phyloP scores from a whole-genome alignment of 2,329 filamentous ascomycete genomes.

The Corniculantispora saksenae region DNA sequence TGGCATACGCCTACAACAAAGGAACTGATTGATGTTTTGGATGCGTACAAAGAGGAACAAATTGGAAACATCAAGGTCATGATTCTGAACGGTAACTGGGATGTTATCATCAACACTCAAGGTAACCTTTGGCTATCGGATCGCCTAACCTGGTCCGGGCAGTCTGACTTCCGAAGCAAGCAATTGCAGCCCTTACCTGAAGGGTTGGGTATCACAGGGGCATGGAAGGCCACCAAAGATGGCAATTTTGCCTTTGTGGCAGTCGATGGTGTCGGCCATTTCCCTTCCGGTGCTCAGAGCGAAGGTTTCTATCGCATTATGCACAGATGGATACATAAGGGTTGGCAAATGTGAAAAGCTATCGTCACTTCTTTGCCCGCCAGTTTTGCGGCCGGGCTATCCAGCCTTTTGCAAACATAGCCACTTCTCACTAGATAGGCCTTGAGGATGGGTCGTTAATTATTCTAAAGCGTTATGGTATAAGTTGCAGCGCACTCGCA shows the following conservation, averaged over 20 bases:
- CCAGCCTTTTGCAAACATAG: no score
- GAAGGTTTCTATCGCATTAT: neutral
- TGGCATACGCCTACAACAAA: neutral
- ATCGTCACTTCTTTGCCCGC: no score
- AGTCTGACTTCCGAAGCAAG: neutral
- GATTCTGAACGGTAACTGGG: conserved; percentile 1
- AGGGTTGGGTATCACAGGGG: neutral
- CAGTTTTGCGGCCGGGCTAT: no score
- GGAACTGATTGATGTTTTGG: neutral
- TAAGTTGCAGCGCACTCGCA: no score
- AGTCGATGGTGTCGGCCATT: neutral
- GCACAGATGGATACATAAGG: neutral
- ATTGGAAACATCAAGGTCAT: conserved; percentile 2
- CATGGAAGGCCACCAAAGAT: neutral
- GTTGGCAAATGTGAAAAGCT: conserved; percentile 13
- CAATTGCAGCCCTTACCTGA: neutral
- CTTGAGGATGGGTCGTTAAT: no score
- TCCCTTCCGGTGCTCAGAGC: neutral
- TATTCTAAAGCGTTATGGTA: no score
- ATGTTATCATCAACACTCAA: neutral
- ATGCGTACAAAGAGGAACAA: neutral
- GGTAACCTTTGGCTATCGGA: neutral
- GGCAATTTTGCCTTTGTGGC: neutral
- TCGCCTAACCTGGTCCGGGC: neutral
- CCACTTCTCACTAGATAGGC: no score